A percentile compares a stretch with the other conserved stretches of the same genome.
These are phyloP conservation scores for Paraglomus brasilianum DNA, from an alignment of 192 early-diverging fungal genomes.

Conservation along the genomic window DNA sequence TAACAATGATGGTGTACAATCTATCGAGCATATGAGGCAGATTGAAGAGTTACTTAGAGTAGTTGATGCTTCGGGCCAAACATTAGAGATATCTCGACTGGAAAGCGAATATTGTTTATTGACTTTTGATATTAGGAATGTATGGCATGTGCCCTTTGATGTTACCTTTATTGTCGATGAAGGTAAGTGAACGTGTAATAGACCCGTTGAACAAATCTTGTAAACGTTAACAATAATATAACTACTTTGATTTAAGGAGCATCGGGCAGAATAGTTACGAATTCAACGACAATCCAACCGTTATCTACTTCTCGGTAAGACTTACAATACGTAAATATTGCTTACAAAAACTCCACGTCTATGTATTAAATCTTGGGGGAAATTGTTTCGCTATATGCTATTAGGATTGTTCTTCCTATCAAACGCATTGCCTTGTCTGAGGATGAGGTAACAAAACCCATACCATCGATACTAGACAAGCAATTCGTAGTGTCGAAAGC, in stretches of 20 bases:
- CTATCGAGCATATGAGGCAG: neutral
- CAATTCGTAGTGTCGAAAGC: slow-evolving; percentile 75
- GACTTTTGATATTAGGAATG: slow-evolving; percentile 76
- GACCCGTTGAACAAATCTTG: neutral
- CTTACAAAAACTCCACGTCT: no score
- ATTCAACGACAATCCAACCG: slow-evolving; percentile 35
- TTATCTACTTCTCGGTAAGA: slow-evolving; percentile 31
- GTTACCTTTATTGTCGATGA: slow-evolving; percentile 70
- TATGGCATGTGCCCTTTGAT: slow-evolving; percentile 71
- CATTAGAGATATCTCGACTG: slow-evolving; percentile 26
- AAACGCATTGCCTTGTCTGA: slow-evolving; percentile 56
- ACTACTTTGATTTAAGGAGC: slow-evolving; percentile 33
- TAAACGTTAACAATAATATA: slow-evolving; percentile 1
- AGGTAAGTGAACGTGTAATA: slow-evolving; percentile 32
- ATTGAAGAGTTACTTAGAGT: slow-evolving; percentile 32
- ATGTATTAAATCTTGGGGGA: no score
- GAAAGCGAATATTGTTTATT: slow-evolving; percentile 69
- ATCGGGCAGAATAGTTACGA: neutral
- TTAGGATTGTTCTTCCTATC: slow-evolving; percentile 67
- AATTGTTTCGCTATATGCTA: neutral
- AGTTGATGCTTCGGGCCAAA: slow-evolving; percentile 37
- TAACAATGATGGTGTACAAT: neutral
- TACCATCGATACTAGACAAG: slow-evolving; percentile 72
- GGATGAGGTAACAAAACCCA: slow-evolving; percentile 46
- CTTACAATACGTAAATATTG: no score